Conservation (phyloP, 352 stramenopile species). For the Peronospora belbahrii region DNA sequence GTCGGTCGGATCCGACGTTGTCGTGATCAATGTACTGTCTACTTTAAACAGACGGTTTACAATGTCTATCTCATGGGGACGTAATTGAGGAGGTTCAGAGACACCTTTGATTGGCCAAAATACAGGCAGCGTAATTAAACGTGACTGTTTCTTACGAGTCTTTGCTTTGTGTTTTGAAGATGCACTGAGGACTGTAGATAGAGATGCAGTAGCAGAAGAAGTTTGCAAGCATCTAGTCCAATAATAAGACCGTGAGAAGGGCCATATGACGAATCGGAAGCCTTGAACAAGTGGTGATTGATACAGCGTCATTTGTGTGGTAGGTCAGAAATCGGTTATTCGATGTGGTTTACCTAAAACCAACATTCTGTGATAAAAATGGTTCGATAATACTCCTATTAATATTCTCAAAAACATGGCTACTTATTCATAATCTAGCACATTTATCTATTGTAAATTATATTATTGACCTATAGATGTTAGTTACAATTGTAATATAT, state of each 20-base stretch:
- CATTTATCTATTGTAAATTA: no score
- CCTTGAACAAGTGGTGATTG: not conserved
- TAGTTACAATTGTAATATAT: no score
- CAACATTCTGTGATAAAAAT: no score
- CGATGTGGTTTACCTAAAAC: not conserved
- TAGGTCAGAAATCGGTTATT: not conserved
- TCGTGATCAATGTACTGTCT: constrained; percentile 61
- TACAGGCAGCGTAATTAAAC: constrained; percentile 35
- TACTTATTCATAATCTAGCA: no score
- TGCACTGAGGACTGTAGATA: constrained; percentile 3
- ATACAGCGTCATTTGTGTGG: constrained; percentile 3
- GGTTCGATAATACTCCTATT: no score
- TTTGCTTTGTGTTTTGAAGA: constrained; percentile 9
- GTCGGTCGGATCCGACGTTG: constrained; percentile 41
- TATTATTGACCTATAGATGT: no score
- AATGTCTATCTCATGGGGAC: constrained; percentile 53
- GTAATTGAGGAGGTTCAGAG: constrained; percentile 35
- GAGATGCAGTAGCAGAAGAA: no score
- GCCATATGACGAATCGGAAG: not conserved
- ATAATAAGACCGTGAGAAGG: not conserved
- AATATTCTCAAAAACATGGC: no score
- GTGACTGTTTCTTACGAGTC: constrained; percentile 49
- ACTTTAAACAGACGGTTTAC: constrained; percentile 55
- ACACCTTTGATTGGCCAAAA: constrained; percentile 58
- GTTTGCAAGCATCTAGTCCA: not conserved